A percentile compares a stretch with the other conserved stretches of the same genome.
Evolutionary conservation across 306 rosid genomes (phyloP).

Genomic region (Quercus bicolor): DNA sequence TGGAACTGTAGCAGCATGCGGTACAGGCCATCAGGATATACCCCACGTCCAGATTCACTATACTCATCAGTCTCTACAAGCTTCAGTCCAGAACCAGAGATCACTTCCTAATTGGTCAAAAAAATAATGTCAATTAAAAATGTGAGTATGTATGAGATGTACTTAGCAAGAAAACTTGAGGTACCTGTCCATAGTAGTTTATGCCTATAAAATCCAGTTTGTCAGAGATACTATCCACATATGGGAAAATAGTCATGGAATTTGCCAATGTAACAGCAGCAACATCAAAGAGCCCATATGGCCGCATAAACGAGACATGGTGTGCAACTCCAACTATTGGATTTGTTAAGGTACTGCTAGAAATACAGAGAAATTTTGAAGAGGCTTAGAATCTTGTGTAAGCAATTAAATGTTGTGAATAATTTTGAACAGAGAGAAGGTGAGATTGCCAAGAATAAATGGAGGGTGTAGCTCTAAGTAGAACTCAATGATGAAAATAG

Average conservation of each 20-base stretch:
- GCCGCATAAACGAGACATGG: conserved; percentile 95
- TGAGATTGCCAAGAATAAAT: background rate
- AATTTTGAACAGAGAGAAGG: conserved; percentile 11
- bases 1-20: conserved; percentile 88
- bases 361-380: conserved; percentile 20
- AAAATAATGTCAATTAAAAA: conserved; percentile 21
- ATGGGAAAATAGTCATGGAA: conserved; percentile 77
- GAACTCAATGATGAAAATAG: background rate
- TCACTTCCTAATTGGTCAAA: conserved; percentile 57
- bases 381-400: conserved; percentile 11
- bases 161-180: conserved; percentile 19
- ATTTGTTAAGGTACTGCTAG: conserved; percentile 46
- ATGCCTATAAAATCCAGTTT: conserved; percentile 89
- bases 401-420: conserved; percentile 13
- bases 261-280: conserved; percentile 78
- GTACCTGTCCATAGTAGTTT: conserved; percentile 96
- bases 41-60: conserved; percentile 98
- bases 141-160: conserved; percentile 4
- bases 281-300: conserved; percentile 82
- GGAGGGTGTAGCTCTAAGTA: background rate
- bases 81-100: conserved; percentile 79
- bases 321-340: conserved; percentile 78
- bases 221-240: conserved; percentile 67
- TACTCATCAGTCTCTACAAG: conserved; percentile 88
- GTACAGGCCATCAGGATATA: conserved; percentile 95